phyloP scores from a whole-genome alignment of 768 basidiomycete species.

The Leccinum longicurvipes region DNA sequence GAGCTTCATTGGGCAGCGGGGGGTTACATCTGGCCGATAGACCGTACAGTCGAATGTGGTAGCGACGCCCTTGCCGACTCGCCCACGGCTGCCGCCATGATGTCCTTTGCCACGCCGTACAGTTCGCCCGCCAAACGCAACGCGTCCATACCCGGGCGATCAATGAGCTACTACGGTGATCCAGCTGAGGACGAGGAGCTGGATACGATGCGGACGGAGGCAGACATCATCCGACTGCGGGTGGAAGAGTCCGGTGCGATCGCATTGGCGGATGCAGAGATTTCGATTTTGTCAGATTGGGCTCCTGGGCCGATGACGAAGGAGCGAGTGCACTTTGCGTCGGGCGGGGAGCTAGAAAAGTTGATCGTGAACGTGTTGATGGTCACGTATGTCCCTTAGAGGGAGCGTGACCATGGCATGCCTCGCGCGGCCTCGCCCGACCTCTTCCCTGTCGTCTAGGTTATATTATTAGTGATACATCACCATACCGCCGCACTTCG shows the following conservation, averaged over 20 bases:
- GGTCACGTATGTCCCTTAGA: constrained; percentile 64
- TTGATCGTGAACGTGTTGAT: constrained; percentile 73
- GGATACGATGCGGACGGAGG: constrained; percentile 26
- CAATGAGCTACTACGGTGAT: constrained; percentile 45
- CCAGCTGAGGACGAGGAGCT: constrained; percentile 36
- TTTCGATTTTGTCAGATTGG: constrained; percentile 57
- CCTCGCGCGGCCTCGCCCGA: constrained; percentile 5
- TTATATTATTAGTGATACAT: constrained; percentile 6
- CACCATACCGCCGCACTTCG: constrained; percentile 1
- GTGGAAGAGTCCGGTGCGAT: constrained; percentile 71
- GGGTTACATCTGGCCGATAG: constrained; percentile 77
- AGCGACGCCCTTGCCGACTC: constrained; percentile 38
- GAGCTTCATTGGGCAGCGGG: constrained; percentile 82
- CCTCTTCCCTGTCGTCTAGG: neutral
- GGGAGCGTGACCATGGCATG: neutral
- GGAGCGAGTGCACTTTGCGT: constrained; percentile 67
- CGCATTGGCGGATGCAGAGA: constrained; percentile 58
- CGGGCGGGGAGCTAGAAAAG: constrained; percentile 64
- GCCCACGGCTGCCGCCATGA: constrained; percentile 18
- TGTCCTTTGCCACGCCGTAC: constrained; percentile 24
- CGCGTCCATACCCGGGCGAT: constrained; percentile 34
- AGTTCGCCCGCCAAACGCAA: constrained; percentile 21
- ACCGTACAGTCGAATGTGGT: constrained; percentile 62
- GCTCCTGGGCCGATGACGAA: constrained; percentile 49
- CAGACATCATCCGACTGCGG: constrained; percentile 43